These are phyloP conservation scores for Aquilaria agallochum DNA, from an alignment of 441 rosid genomes.

Conservation along the genomic window DNA sequence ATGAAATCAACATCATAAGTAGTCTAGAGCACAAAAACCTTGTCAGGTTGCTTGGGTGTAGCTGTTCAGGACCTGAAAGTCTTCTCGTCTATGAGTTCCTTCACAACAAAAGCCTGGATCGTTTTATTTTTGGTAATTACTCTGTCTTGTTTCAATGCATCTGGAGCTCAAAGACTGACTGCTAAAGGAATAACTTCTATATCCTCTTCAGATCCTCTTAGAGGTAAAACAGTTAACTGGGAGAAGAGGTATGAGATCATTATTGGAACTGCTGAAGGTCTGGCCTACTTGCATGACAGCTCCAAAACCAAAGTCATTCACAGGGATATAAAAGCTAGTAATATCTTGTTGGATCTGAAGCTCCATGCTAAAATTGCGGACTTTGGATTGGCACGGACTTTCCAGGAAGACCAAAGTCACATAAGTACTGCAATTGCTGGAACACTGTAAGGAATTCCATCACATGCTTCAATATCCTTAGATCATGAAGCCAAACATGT, in stretches of 20 bases:
- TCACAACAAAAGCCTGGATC: constrained; percentile 81
- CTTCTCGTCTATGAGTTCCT: constrained; percentile 88
- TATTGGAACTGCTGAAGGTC: constrained; percentile 81
- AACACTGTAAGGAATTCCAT: constrained; percentile 57
- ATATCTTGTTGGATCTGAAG: constrained; percentile 70
- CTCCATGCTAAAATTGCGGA: constrained; percentile 89
- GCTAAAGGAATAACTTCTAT: not conserved
- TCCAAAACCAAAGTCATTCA: constrained; percentile 68
- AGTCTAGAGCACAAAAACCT: constrained; percentile 85
- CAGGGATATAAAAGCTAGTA: constrained; percentile 91
- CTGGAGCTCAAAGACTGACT: not conserved
- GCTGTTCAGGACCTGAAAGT: constrained; percentile 93
- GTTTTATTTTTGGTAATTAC: constrained; percentile 66
- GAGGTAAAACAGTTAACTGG: constrained; percentile 69
- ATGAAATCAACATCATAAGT: constrained; percentile 88
- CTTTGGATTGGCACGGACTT: constrained; percentile 91
- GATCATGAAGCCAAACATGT: too few species aligned
- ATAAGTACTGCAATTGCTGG: constrained; percentile 97
- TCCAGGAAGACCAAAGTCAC: constrained; percentile 84
- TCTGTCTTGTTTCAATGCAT: not conserved
- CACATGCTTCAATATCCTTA: not conserved
- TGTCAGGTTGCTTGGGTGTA: constrained; percentile 84
- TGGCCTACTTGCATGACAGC: constrained; percentile 80
- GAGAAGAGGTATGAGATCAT: constrained; percentile 54
- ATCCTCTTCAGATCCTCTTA: constrained; percentile 49